Evolutionary conservation across 202 grass and related monocot genomes (phyloP), one percentile per base, ranked within the genome.

Genomic region (Panicum hallii): DNA sequence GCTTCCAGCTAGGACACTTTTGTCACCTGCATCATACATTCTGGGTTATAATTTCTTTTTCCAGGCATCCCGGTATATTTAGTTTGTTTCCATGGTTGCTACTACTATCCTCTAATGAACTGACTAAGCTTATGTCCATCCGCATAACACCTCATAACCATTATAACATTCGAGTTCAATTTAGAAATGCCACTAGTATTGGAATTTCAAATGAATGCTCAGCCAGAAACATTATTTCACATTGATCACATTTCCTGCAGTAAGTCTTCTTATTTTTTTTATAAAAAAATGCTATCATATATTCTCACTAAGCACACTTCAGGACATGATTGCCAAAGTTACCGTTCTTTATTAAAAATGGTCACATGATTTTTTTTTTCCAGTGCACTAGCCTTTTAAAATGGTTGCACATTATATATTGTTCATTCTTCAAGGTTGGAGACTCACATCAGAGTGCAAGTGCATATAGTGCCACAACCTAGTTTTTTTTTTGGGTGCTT

Each of bases 21-120:
- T 47, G 23, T 67, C 36, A 56, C 50, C 81, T 82, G 78, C 67
- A 91, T 54, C 45, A 62, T 73, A 34, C 49, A 61, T 48, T 83
- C 63, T 43, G 9, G 60, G 30, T 49, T 57, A 73, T 6, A 81
- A 78, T 11, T 6, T 9, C 9, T 20, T 70, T 81, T 5, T 11
- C 57, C 4, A 34, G 75, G 26, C 28, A 69, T 34, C 6, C 13
- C 14, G 15, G 40, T 71, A 30, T 45, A 43, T 16, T 43, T 26
- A 85, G 34, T 79, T 72, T 63, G 1, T 50, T 22, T 55, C 77
- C 67, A 5, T 13, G 15, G 3, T 46, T 72, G 23, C 13, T 17
- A 60, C 69, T 72, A 40, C 9, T 23, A 60, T 23, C 42, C 54
- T 40, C 42, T 50, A n/a, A 32, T 50, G 61, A n/a, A n/a, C 30